Evolutionary conservation across 192 early-diverging fungal genomes (phyloP).

Genomic region (Geranomyces michiganensis): DNA sequence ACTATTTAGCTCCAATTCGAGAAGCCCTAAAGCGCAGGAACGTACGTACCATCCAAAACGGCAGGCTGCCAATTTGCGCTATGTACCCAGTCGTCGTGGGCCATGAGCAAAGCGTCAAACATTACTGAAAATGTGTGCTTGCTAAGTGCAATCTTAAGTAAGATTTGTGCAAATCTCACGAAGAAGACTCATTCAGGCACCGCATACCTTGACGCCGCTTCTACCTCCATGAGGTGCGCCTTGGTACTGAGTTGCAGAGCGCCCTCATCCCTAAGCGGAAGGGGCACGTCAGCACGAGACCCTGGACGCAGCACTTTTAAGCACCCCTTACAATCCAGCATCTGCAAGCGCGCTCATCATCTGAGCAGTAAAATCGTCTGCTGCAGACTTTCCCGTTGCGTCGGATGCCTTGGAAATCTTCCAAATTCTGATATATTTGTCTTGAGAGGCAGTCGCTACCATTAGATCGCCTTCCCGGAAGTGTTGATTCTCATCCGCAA

Average conservation of each 20-base stretch:
- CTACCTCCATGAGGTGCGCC: conserved; percentile 73
- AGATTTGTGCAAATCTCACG: not conserved
- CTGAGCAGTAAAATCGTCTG: conserved; percentile 14
- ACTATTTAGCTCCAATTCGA: no score
- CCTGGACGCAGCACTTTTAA: not conserved
- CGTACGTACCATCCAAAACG: conserved; percentile 8
- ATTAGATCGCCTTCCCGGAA: conserved; percentile 77
- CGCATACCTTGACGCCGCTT: conserved; percentile 10
- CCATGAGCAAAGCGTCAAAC: conserved; percentile 90
- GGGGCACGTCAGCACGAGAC: not conserved
- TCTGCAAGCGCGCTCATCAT: conserved; percentile 46
- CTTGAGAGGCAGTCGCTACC: conserved; percentile 88
- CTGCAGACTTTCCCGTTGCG: not conserved
- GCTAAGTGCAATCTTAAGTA: not conserved
- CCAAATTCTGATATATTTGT: conserved; percentile 93
- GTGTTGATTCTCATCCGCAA: conserved; percentile 37
- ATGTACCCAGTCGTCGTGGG: conserved; percentile 96
- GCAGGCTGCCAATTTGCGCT: conserved; percentile 78
- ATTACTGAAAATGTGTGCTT: conserved; percentile 56
- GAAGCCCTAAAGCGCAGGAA: no score
- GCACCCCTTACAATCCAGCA: conserved; percentile 28
- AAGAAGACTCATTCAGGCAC: not conserved
- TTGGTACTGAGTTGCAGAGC: conserved; percentile 78
- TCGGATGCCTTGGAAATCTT: conserved; percentile 53
- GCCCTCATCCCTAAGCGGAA: conserved; percentile 24